A percentile compares a stretch with the other conserved stretches of the same genome.
Conservation (phyloP, 2,329 filamentous ascomycete species). For the Grosmannia huntii region DNA sequence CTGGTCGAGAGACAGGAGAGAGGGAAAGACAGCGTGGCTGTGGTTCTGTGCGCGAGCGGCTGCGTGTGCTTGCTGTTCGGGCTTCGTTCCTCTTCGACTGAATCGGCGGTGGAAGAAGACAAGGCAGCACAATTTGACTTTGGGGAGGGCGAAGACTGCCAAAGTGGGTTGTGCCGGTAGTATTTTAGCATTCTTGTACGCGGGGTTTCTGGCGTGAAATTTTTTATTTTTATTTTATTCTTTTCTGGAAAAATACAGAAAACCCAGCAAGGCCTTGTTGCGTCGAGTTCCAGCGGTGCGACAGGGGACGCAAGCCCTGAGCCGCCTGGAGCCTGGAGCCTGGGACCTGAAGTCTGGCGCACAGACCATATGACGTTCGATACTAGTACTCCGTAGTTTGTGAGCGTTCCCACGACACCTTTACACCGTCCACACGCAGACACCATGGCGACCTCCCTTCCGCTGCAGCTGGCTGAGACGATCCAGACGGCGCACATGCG, state of each 20-base stretch:
- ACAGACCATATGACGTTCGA: slow-evolving; percentile 3
- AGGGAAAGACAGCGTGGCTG: neutral
- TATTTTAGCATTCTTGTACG: neutral
- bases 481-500: slow-evolving; percentile 74
- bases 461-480: slow-evolving; percentile 60
- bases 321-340: too few species aligned
- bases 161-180: neutral
- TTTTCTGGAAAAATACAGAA: neutral
- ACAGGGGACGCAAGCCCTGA: neutral
- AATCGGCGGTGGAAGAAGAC: neutral
- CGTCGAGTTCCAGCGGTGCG: neutral
- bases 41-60: neutral
- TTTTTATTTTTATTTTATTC: neutral
- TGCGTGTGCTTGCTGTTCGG: neutral
- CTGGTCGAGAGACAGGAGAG: neutral
- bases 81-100: neutral
- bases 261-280: neutral
- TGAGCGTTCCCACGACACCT: too few species aligned
- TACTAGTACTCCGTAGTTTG: too few species aligned
- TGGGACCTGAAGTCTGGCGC: neutral
- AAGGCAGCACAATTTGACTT: neutral
- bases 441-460: slow-evolving; percentile 41
- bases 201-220: neutral
- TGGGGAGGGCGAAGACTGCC: neutral
- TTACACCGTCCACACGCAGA: too few species aligned